Base-by-base conservation (phyloP, 805 yeast genomes). In the Candida cerambycidarum region DNA sequence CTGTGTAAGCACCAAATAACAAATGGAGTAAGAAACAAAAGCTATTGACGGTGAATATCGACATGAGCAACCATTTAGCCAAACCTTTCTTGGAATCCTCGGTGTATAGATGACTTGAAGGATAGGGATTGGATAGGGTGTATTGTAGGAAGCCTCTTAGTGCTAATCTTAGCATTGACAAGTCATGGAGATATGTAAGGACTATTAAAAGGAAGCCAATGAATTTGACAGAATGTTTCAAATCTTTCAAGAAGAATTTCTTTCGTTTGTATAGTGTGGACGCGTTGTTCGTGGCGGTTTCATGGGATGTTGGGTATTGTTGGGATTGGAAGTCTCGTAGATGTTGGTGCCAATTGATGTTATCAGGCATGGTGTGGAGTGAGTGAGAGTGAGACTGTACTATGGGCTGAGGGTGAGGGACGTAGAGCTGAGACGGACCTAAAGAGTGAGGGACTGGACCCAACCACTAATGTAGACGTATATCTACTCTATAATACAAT, bases 221-320 rank as follows among this genome's bases (percentile, higher is more conserved):
- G 2, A 62, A 39, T 32, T 66, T 67, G 15, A 73, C 32, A 3
- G 61, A 53, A 15, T 58, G 56, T 15, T 66, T 52, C 8, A 77
- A 49, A 29, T 72, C 65, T 18, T 55, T 53, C 10, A 65, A 52
- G 45, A 73, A 73, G 43, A 56, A 65, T 45, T 62, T 60, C 57
- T 68, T 72, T 38, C 77, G 62, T 47, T 69, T 68, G 44, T 73
- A 73, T 9, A 72, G 60, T 17, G 66, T 58, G 17, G 63, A 51
- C 5, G 62, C 62, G 51, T 75, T 73, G 54, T 75, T 72, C 12
- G 51, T 48, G 27, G 61, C 47, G 3, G 76, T 63, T 54, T 75
- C 71, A 34, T 68, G 68, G 9, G 57, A 59, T 0, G 68, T 54
- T 2, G 74, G 73, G 38, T 58, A 61, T 33, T 48, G 50, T 52